Evolutionary conservation across 768 basidiomycete genomes (phyloP).

Genomic region (Mycena maculata): DNA sequence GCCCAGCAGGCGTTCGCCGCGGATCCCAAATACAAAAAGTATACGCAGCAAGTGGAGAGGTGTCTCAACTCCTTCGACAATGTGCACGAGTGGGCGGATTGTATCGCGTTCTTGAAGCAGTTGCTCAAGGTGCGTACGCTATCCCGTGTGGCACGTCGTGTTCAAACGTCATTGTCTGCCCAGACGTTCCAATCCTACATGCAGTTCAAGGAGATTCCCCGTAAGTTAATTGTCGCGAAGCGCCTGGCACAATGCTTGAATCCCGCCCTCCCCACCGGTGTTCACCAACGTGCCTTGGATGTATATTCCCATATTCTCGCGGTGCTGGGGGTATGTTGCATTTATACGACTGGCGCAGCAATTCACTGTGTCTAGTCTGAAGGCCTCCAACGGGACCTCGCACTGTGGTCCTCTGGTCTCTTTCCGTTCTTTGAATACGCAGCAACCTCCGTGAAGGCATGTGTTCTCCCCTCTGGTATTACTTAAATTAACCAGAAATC

Average conservation of each 20-base stretch:
- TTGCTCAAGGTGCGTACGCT: conserved; percentile 77
- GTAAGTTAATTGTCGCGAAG: conserved; percentile 94
- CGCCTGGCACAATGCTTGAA: conserved; percentile 96
- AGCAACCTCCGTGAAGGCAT: conserved; percentile 96
- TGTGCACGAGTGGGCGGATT: conserved; percentile 99
- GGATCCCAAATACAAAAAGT: conserved; percentile 96
- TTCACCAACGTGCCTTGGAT: conserved; percentile 95
- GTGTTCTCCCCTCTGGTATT: conserved; percentile 17
- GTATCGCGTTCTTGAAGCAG: conserved; percentile 96
- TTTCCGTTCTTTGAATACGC: conserved; percentile 99
- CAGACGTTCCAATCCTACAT: conserved; percentile 94
- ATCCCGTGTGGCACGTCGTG: conserved; percentile 3
- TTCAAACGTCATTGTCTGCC: not conserved
- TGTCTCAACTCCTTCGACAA: conserved; percentile 93
- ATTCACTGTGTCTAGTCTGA: conserved; percentile 69
- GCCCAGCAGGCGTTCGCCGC: conserved; percentile 69
- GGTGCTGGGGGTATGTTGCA: conserved; percentile 82
- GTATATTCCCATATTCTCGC: conserved; percentile 93
- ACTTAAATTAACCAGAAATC: conserved; percentile 12
- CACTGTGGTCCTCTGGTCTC: conserved; percentile 94
- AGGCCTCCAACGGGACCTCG: conserved; percentile 86
- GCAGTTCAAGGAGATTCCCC: conserved; percentile 96
- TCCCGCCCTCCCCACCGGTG: conserved; percentile 96
- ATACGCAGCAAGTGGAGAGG: conserved; percentile 90
- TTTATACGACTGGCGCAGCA: not conserved